A percentile compares a stretch with the other conserved stretches of the same genome.
Conservation (phyloP, 2,329 filamentous ascomycete genomes). For the Monilinia fructicola region DNA sequence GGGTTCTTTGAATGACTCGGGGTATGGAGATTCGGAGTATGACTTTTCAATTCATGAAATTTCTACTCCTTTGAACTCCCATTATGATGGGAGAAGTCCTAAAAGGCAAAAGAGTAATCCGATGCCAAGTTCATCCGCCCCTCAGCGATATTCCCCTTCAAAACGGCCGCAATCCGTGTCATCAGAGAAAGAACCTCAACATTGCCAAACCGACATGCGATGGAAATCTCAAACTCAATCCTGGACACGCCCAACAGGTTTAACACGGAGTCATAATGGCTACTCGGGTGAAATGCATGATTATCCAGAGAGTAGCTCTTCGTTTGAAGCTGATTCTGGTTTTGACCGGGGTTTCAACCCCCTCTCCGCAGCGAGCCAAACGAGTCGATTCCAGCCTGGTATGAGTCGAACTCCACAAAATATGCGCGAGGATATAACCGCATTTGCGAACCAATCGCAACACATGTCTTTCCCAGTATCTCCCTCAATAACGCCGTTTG, state of each 20-base stretch:
- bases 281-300: not conserved
- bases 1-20: not conserved
- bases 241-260: not conserved
- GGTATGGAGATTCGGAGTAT: constrained; percentile 3
- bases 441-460: not conserved
- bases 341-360: not conserved
- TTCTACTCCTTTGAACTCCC: not conserved
- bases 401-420: not conserved
- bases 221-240: constrained; percentile 2
- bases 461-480: not conserved
- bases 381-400: not conserved
- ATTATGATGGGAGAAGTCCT: not conserved
- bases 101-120: not conserved
- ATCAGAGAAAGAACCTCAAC: constrained; percentile 1
- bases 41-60: constrained; percentile 14
- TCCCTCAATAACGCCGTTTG: not conserved
- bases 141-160: not conserved
- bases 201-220: not conserved
- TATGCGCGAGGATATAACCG: not conserved
- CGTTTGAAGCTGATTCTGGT: not conserved
- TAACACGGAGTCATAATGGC: not conserved
- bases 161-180: not conserved
- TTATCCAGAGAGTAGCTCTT: not conserved
- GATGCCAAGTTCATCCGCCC: not conserved
- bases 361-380: not conserved